Evolutionary conservation across 1,284 basidiomycete genomes (phyloP), one percentile per base, ranked within the genome.

Genomic region (Marasmius sp.): DNA sequence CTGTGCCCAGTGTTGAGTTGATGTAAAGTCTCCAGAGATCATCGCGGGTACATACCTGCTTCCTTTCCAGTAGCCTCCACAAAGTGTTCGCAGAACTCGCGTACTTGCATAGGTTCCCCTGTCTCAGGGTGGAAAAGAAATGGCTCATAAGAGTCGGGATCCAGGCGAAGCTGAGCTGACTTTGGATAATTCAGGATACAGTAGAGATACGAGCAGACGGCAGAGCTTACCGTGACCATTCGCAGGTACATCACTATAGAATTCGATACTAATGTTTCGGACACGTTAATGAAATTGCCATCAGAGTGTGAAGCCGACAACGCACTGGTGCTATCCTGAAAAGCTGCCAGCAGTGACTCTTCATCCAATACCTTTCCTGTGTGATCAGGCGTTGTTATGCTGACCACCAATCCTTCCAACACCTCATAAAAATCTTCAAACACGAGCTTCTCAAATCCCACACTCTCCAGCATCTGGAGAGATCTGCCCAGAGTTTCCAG

Each of bases 41-140:
- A 16, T 37, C 34, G 45, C n/a, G 18, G 22, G 22, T 27, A 60
- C 77, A 61, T 61, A 86, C 89, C 91, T 58, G 93, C 93, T 79
- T 96, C 93, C 70, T 88, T 90, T 14, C 92, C 89, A 53, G 87
- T 81, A 1, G 91, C 86, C 66, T 95, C 92, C 36, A 96, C 93
- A 65, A 89, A 86, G 52, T 81, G 79, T 66, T 86, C 82, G 71
- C 92, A 94, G 74, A 95, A 96, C 10, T 84, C 81, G 7, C 82
- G 79, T 6, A 87, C 77, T 2, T 79, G 76, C 69, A 92, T 81
- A 2, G 74, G 80, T 53, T 86, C 82, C 41, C 85, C 85, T 0
- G 85, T 84, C 47, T 91, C 86, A 0, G 90, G 91, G 62, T 93
- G 85, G 66, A 91, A 84, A 6, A 96, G 81, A 78, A 95, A 94